Conservation (phyloP, 306 rosid species). For the Quercus suber region DNA sequence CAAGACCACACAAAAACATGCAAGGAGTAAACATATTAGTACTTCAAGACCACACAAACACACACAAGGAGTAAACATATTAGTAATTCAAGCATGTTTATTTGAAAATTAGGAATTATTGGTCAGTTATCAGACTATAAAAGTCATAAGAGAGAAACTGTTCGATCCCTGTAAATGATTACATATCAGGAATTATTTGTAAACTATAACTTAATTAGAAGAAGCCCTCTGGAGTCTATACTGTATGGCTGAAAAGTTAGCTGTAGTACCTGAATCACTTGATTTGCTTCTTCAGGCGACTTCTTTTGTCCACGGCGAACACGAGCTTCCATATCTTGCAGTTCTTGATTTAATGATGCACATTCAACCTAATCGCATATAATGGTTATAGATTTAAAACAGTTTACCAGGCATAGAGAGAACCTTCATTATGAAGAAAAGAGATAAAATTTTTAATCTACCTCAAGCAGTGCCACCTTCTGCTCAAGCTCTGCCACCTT, state of each 20-base stretch:
- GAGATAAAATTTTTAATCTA: slow-evolving; percentile 18
- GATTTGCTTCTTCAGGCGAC: slow-evolving; percentile 88
- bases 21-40: too few relatives aligned
- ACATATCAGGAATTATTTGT: not conserved
- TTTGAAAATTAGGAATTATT: not conserved
- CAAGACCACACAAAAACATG: too few relatives aligned
- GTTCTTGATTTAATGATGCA: slow-evolving; percentile 88
- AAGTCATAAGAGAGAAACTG: not conserved
- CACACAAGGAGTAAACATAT: too few relatives aligned
- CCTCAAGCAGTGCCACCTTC: slow-evolving; percentile 97
- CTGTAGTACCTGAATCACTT: slow-evolving; percentile 70
- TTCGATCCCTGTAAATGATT: not conserved
- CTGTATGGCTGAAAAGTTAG: not conserved
- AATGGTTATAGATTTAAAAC: slow-evolving; percentile 11
- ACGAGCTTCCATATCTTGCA: slow-evolving; percentile 92
- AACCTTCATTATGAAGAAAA: not conserved
- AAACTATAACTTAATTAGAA: not conserved
- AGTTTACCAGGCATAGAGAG: slow-evolving; percentile 13
- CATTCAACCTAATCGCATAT: slow-evolving; percentile 75
- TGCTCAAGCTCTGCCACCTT: slow-evolving; percentile 95
- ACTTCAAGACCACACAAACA: too few relatives aligned
- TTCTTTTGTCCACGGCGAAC: slow-evolving; percentile 88
- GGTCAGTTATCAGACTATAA: not conserved
- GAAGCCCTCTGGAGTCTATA: not conserved
- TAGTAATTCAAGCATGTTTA: too few relatives aligned